Evolutionary conservation across 768 basidiomycete genomes (phyloP).

Genomic region (Agaricus sinodeliciosus): DNA sequence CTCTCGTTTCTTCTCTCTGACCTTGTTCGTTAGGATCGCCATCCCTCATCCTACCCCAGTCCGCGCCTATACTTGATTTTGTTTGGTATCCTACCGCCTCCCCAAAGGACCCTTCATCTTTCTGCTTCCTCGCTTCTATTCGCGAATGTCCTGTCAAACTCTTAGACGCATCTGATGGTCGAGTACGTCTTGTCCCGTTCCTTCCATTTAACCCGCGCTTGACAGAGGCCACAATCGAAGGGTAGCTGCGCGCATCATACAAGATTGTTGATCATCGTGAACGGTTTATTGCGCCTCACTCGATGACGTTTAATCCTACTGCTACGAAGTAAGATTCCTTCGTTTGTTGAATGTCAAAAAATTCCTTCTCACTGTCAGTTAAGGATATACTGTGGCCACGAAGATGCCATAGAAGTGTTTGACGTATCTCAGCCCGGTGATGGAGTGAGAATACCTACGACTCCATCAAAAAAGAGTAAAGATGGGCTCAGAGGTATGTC

Average conservation of each 20-base stretch:
- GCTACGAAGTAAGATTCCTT: slow-evolving; percentile 48
- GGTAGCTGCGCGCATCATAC: slow-evolving; percentile 86
- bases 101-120: slow-evolving; percentile 48
- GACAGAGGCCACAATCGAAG: background rate
- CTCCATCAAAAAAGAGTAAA: slow-evolving; percentile 68
- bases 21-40: slow-evolving; percentile 9
- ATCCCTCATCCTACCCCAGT: slow-evolving; percentile 35
- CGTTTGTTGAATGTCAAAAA: slow-evolving; percentile 11
- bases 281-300: slow-evolving; percentile 81
- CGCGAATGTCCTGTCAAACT: slow-evolving; percentile 83
- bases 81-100: slow-evolving; percentile 83
- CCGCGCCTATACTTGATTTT: slow-evolving; percentile 72
- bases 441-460: slow-evolving; percentile 64
- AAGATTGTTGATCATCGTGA: slow-evolving; percentile 92
- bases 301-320: slow-evolving; percentile 68
- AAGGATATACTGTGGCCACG: slow-evolving; percentile 84
- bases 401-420: slow-evolving; percentile 82
- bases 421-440: slow-evolving; percentile 70
- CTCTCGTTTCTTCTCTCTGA: background rate
- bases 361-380: background rate
- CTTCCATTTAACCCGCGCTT: background rate
- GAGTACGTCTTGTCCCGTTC: slow-evolving; percentile 37
- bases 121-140: slow-evolving; percentile 80
- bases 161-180: slow-evolving; percentile 70
- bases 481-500: slow-evolving; percentile 79